Base-by-base conservation (phyloP, 352 stramenopile species). In the Pythium apleroticum region DNA sequence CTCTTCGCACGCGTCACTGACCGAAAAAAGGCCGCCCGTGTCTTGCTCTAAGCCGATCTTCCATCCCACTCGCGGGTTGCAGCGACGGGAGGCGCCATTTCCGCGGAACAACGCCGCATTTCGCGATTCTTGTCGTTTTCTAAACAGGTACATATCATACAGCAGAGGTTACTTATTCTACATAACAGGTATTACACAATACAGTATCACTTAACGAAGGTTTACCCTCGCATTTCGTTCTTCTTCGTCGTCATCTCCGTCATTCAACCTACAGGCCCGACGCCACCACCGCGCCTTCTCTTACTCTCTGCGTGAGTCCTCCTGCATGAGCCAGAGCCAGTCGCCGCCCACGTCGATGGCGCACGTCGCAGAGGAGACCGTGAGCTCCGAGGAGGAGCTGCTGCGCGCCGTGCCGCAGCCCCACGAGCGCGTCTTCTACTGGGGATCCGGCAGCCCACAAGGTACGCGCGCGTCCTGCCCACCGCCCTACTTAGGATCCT, bases 361-460 rank as follows among this genome's bases (percentile, higher is more conserved):
- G 8, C 43, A 50, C 43, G 7, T 43, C 27, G 62, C 63, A 33
- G 66, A 69, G 19, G 39, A 57, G 30, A 46, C 46, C 27, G 73
- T 89, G 22, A 68, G 61, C 43, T 79, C 68, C 55, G 83, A 90
- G 46, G 75, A 86, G 19, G 78, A 88, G 66, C 73, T 91, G 69
- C 62, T 86, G 49, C 80, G 68, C 50, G 59, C 74, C 1, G 78
- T 77, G n/a, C 81, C 83, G 43, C 69, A 73, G 60, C 78, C 81
- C 10, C 72, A 89, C 60, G 86, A 94, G 57, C 83, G 86, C 52
- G 83, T 94, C 3, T 65, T 94, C 46, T 94, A 90, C 71, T 94
- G 86, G 86, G 86, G 86, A 37, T 94, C 86, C 1, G 86, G 86
- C 30, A 92, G 83, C 65, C 86, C 86, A 11, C 86, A 94, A 78